These are phyloP conservation scores for Colletotrichum ledebouriae DNA, from an alignment of 2,329 filamentous ascomycete genomes.

Conservation along the genomic window DNA sequence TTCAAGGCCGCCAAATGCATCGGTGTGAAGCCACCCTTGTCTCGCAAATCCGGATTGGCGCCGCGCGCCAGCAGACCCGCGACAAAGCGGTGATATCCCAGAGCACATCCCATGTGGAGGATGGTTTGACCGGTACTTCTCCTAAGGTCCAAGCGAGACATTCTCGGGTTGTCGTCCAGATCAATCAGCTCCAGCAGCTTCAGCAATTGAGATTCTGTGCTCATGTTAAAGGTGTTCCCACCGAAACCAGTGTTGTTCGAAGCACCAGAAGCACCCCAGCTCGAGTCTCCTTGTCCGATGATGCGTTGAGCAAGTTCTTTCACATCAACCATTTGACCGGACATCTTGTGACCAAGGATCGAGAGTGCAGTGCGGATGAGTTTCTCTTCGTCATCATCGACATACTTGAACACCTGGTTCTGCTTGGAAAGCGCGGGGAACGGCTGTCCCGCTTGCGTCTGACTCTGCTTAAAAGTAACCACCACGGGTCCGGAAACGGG, in stretches of 20 bases:
- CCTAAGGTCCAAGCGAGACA: constrained; percentile 76
- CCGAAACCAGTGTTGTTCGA: constrained; percentile 55
- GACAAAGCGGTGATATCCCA: constrained; percentile 81
- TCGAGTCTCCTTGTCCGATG: constrained; percentile 61
- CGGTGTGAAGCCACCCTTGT: constrained; percentile 84
- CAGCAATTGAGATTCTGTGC: constrained; percentile 74
- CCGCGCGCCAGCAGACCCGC: constrained; percentile 82
- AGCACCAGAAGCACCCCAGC: constrained; percentile 59
- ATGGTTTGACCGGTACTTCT: constrained; percentile 80
- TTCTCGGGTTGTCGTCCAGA: constrained; percentile 78
- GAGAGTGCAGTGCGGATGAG: constrained; percentile 77
- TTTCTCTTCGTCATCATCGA: constrained; percentile 77
- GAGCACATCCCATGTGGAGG: constrained; percentile 82
- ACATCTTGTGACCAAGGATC: constrained; percentile 74
- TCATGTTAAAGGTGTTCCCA: constrained; percentile 60
- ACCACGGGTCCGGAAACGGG: constrained; percentile 75
- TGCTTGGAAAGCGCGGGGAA: constrained; percentile 54
- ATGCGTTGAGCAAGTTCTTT: constrained; percentile 73
- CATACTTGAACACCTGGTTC: constrained; percentile 76
- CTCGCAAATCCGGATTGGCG: constrained; percentile 80
- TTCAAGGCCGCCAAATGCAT: constrained; percentile 86
- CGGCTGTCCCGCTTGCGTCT: constrained; percentile 54
- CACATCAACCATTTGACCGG: constrained; percentile 72
- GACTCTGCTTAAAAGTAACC: constrained; percentile 75
- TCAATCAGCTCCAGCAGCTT: constrained; percentile 84